Conservation (phyloP, 495 filamentous ascomycete genomes). For the Trichoderma virens region DNA sequence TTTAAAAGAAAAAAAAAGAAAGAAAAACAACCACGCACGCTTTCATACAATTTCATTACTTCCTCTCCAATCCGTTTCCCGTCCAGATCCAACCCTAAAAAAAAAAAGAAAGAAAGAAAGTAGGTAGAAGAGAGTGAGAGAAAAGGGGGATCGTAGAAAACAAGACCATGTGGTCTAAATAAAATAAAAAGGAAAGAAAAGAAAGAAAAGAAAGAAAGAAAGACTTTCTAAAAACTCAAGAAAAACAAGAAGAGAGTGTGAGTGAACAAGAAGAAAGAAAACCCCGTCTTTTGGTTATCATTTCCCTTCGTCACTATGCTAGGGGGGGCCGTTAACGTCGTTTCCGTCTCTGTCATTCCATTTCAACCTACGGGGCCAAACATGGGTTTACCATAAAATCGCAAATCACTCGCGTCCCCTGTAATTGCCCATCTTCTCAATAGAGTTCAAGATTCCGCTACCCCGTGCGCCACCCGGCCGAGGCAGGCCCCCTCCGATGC, state of each 20-base stretch:
- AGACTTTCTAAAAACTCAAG: background rate
- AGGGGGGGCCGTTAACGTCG: too few relatives aligned
- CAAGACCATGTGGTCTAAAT: too few relatives aligned
- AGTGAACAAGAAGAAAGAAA: too few relatives aligned
- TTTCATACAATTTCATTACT: background rate
- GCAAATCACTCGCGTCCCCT: slow-evolving; percentile 5
- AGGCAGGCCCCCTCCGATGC: slow-evolving; percentile 31
- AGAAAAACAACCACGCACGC: background rate
- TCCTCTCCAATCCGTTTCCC: background rate
- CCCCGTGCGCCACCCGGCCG: slow-evolving; percentile 37
- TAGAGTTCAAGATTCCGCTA: slow-evolving; percentile 61
- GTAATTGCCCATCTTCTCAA: slow-evolving; percentile 60
- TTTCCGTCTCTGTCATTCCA: background rate
- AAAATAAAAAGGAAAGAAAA: background rate
- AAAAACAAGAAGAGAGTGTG: background rate
- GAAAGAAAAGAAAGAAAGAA: background rate
- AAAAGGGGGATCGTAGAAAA: too few relatives aligned
- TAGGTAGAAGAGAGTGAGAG: too few relatives aligned
- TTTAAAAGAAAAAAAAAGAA: background rate
- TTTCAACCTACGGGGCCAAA: too few relatives aligned
- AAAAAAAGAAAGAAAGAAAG: background rate
- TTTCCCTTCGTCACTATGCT: background rate
- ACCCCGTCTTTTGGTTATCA: background rate
- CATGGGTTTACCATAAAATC: background rate
- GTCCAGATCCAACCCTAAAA: background rate